Evolutionary conservation across 345 rosid genomes (phyloP).

Genomic region (Reutealis trisperma): DNA sequence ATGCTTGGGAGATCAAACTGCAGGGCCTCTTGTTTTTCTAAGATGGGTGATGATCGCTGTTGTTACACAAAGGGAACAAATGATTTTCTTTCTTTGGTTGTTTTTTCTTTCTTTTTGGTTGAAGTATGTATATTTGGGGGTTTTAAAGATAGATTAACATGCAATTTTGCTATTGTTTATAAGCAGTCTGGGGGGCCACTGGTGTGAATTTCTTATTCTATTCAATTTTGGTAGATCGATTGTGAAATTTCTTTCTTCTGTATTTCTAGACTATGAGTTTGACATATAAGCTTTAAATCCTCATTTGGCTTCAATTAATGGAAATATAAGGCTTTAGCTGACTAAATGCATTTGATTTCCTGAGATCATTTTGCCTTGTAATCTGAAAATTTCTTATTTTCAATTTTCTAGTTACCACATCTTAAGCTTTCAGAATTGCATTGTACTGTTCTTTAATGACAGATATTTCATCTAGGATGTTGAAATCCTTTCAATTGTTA

Average conservation of each 20-base stretch:
- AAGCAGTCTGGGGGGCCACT: no score
- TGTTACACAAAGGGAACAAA: neutral
- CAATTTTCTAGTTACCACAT: neutral
- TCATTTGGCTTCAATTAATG: neutral
- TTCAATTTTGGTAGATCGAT: no score
- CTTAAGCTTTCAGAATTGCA: neutral
- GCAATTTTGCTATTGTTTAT: neutral
- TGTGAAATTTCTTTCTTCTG: no score
- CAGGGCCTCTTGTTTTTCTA: neutral
- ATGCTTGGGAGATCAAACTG: neutral
- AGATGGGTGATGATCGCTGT: neutral
- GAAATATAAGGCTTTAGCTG: neutral
- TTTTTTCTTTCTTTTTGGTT: neutral
- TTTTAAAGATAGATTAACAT: neutral
- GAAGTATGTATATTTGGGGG: neutral
- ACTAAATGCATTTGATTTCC: neutral
- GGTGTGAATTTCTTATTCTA: neutral
- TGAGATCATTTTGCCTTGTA: neutral
- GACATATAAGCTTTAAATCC: neutral
- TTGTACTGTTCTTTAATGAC: neutral
- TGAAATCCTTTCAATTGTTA: neutral
- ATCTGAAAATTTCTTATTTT: neutral
- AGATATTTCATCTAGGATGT: neutral
- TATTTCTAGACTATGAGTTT: no score
- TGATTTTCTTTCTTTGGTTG: neutral